These are phyloP conservation scores for Botrytis porri DNA, from an alignment of 2,329 filamentous ascomycete species.

Conservation along the genomic window DNA sequence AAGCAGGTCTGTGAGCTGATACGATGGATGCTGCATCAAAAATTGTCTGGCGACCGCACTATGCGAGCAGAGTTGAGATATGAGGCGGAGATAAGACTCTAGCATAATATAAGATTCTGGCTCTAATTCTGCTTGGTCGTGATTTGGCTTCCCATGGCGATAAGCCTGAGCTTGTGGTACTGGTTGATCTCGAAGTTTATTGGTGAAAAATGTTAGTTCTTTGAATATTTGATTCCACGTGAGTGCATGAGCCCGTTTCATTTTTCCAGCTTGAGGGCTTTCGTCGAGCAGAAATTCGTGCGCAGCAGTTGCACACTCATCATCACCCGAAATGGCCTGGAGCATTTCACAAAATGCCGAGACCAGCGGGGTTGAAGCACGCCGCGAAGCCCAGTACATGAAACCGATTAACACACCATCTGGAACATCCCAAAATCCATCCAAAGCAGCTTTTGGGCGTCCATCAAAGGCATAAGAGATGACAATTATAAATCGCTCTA, in stretches of 20 bases:
- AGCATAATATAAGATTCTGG: conserved; percentile 96
- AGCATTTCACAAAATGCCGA: conserved; percentile 97
- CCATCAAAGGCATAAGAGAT: conserved; percentile 90
- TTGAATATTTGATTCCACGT: conserved; percentile 93
- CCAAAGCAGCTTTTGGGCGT: conserved; percentile 74
- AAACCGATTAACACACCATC: conserved; percentile 95
- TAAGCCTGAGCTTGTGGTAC: conserved; percentile 53
- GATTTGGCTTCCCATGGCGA: conserved; percentile 58
- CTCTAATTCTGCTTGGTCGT: conserved; percentile 72
- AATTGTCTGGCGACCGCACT: conserved; percentile 71
- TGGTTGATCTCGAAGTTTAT: conserved; percentile 72
- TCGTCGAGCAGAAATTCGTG: conserved; percentile 91
- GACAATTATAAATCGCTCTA: conserved; percentile 89
- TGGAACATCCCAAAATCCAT: conserved; percentile 83
- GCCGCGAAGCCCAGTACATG: conserved; percentile 91
- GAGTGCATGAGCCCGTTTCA: conserved; percentile 78
- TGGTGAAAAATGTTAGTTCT: conserved; percentile 81
- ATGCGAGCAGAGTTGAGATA: conserved; percentile 75
- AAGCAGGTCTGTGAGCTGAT: conserved; percentile 70
- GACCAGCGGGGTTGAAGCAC: conserved; percentile 92
- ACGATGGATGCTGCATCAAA: conserved; percentile 62
- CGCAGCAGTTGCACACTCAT: conserved; percentile 77
- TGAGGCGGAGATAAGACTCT: conserved; percentile 85
- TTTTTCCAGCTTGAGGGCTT: conserved; percentile 69
- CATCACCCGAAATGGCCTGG: conserved; percentile 78